Evolutionary conservation across 345 rosid species (phyloP).

Genomic region (Eutrema heterophyllum): DNA sequence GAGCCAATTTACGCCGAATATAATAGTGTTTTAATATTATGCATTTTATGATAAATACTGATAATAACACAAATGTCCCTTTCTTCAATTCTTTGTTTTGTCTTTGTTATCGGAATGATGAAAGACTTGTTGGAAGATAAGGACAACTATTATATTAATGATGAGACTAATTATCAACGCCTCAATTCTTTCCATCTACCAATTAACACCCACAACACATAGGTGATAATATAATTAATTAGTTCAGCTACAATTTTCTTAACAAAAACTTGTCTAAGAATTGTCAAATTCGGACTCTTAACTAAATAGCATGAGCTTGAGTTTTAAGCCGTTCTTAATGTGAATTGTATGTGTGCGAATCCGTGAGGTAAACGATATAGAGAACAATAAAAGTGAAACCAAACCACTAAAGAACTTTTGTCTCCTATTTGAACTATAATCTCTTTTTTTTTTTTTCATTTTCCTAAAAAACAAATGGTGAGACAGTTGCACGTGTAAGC

Average conservation of each 20-base stretch:
- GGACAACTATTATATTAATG: slow-evolving; percentile 1
- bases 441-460: no score
- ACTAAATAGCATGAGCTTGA: neutral
- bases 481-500: neutral
- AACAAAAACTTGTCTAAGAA: neutral
- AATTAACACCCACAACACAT: neutral
- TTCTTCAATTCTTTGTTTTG: neutral
- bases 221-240: neutral
- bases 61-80: slow-evolving; percentile 13
- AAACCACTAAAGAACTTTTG: neutral
- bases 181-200: neutral
- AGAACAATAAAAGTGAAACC: neutral
- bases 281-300: neutral
- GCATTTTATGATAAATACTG: neutral
- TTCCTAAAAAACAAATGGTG: neutral
- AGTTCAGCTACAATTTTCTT: neutral
- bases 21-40: neutral
- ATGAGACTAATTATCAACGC: neutral
- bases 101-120: slow-evolving; percentile 4
- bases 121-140: neutral
- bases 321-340: neutral
- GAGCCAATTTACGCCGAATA: neutral
- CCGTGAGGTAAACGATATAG: neutral
- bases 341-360: neutral
- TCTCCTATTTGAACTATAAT: neutral